Conservation (phyloP, 805 yeast species). For the Ogataea trehalophila region DNA sequence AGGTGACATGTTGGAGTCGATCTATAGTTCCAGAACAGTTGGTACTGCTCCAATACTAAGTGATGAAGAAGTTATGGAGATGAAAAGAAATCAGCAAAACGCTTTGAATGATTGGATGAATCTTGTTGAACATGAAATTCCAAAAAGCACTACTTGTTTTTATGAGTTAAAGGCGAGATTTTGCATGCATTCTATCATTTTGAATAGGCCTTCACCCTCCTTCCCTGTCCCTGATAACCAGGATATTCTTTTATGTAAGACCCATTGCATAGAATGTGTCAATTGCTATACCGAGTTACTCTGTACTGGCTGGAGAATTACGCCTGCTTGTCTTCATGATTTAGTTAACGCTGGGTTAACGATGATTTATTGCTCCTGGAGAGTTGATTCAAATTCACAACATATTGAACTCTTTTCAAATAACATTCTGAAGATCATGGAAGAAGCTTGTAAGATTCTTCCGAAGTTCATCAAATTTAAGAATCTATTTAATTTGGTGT, state of each 20-base stretch:
- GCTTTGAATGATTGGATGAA: slow-evolving; percentile 16
- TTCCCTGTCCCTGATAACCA: slow-evolving; percentile 16
- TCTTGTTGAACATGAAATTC: slow-evolving; percentile 16
- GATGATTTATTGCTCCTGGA: slow-evolving; percentile 24
- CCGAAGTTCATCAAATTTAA: slow-evolving; percentile 16
- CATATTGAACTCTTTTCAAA: slow-evolving; percentile 12
- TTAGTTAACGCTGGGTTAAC: slow-evolving; percentile 18
- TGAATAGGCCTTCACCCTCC: slow-evolving; percentile 24
- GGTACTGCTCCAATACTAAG: slow-evolving; percentile 17
- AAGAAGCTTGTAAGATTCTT: slow-evolving; percentile 12
- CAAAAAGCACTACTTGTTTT: slow-evolving; percentile 10
- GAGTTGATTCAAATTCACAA: slow-evolving; percentile 14
- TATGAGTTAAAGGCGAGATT: slow-evolving; percentile 19
- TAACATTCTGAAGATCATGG: slow-evolving; percentile 11
- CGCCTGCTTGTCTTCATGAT: slow-evolving; percentile 18
- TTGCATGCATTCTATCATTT: slow-evolving; percentile 16
- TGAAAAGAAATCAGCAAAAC: slow-evolving; percentile 9
- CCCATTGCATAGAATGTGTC: slow-evolving; percentile 15
- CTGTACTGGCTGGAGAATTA: slow-evolving; percentile 13
- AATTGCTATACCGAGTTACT: slow-evolving; percentile 12
- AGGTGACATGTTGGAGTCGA: slow-evolving; percentile 21
- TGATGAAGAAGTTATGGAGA: slow-evolving; percentile 12
- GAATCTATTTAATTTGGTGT: slow-evolving; percentile 14
- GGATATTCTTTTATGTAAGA: slow-evolving; percentile 13
- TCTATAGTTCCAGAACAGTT: slow-evolving; percentile 21